A percentile compares a stretch with the other conserved stretches of the same genome.
phyloP scores from a whole-genome alignment of 129 eudicot genomes.

The Daucus carota region DH1_v3.0 NC_030384.2:40498001-40498500 shows the following conservation, averaged over 20 bases:
- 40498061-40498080: background rate
- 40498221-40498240: slow-evolving; percentile 8
- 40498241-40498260: slow-evolving; percentile 13
- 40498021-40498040: too few species aligned
- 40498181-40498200: slow-evolving; percentile 17
- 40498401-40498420: slow-evolving; percentile 43
- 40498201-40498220: slow-evolving; percentile 12
- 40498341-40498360: background rate
- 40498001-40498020: background rate
- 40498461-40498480: slow-evolving; percentile 93
- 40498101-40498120: background rate
- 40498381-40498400: too few species aligned
- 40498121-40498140: background rate
- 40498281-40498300: slow-evolving; percentile 8
- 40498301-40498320: background rate
- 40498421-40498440: slow-evolving; percentile 57
- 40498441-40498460: slow-evolving; percentile 87
- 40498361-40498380: too few species aligned
- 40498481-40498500: slow-evolving; percentile 67
- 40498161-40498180: background rate
- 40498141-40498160: background rate
- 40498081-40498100: background rate
- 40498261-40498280: background rate
- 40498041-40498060: too few species aligned
- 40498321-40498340: background rate